A percentile compares a stretch with the other conserved stretches of the same genome.
Conservation (phyloP, 1,139 yeast species). For the Lodderomyces parapsilosis region DNA sequence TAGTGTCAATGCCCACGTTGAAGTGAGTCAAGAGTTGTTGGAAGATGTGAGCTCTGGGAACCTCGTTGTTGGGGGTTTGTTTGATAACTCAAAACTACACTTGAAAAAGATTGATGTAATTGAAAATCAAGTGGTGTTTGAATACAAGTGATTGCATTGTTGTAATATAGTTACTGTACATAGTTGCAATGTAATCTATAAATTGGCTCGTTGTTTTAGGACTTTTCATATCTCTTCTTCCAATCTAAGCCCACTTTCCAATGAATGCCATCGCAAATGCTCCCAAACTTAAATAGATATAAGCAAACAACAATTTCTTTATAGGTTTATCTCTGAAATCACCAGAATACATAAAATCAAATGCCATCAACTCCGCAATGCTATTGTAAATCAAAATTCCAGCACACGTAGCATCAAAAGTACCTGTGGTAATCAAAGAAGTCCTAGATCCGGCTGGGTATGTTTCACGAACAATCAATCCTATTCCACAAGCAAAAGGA, state of each 20-base stretch:
- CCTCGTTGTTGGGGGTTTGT: conserved; percentile 23
- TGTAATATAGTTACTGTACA: neutral
- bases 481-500: conserved; percentile 37
- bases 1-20: conserved; percentile 24
- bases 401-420: conserved; percentile 38
- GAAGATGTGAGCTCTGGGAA: conserved; percentile 20
- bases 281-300: conserved; percentile 29
- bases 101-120: conserved; percentile 30
- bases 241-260: conserved; percentile 41
- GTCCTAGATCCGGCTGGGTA: conserved; percentile 34
- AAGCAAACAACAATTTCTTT: conserved; percentile 23
- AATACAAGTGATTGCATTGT: conserved; percentile 9
- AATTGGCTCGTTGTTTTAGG: neutral
- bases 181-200: neutral
- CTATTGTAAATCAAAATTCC: conserved; percentile 40
- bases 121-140: conserved; percentile 31
- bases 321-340: conserved; percentile 22
- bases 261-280: conserved; percentile 43
- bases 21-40: conserved; percentile 20
- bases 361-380: conserved; percentile 42
- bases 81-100: conserved; percentile 19
- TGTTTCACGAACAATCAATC: conserved; percentile 33
- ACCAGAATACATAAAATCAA: conserved; percentile 33
- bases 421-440: conserved; percentile 36
- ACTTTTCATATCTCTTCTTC: conserved; percentile 16